A percentile compares a stretch with the other conserved stretches of the same genome.
Conservation (phyloP, 2,329 filamentous ascomycete species). For the Microcyclospora pomicola region DNA sequence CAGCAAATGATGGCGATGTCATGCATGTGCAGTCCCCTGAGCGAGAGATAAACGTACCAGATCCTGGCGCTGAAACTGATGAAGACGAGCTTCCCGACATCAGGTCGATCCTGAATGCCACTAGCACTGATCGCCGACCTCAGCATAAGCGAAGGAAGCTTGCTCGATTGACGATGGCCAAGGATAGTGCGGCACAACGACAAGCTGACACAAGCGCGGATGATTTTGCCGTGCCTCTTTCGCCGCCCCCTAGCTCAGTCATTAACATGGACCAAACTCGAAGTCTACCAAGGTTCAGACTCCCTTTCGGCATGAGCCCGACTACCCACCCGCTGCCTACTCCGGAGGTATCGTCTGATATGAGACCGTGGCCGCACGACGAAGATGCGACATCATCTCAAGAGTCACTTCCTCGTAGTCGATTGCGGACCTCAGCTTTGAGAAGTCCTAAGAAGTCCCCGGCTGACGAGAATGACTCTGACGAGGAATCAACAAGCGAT, state of each 20-base stretch:
- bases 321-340: slow-evolving; percentile 11
- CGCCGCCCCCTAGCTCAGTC: slow-evolving; percentile 24
- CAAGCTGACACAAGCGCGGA: slow-evolving; percentile 7
- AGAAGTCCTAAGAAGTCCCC: background rate
- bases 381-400: background rate
- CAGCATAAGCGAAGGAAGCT: slow-evolving; percentile 7
- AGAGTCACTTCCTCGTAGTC: background rate
- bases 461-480: background rate
- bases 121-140: too few species aligned
- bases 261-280: slow-evolving; percentile 1
- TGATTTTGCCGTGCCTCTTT: slow-evolving; percentile 28
- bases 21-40: too few species aligned
- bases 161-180: background rate
- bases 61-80: too few species aligned
- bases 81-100: too few species aligned
- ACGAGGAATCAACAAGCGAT: background rate
- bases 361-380: background rate
- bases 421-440: background rate
- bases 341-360: slow-evolving; percentile 18
- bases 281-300: slow-evolving; percentile 10
- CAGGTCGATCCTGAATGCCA: too few species aligned
- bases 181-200: background rate
- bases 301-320: slow-evolving; percentile 13
- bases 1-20: background rate
- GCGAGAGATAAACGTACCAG: too few species aligned